A percentile compares a stretch with the other conserved stretches of the same genome.
Conservation (phyloP, 768 basidiomycete species). For the Suillus subalutaceus region DNA sequence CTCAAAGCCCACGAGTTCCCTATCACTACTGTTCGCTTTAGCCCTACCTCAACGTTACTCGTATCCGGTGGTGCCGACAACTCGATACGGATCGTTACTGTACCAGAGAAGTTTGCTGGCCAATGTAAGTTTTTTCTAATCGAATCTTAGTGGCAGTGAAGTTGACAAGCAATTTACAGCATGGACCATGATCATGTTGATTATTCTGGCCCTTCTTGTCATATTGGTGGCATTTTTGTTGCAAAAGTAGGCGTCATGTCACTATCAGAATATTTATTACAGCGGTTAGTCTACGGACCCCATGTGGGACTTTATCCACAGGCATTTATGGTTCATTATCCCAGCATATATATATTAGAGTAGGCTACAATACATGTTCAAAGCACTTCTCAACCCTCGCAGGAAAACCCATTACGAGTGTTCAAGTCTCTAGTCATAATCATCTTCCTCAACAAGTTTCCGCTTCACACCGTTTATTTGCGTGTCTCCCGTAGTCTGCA, state of each 20-base stretch:
- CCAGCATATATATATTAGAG: conserved; percentile 34
- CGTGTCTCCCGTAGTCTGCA: conserved; percentile 51
- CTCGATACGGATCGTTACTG: conserved; percentile 75
- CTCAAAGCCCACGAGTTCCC: conserved; percentile 96
- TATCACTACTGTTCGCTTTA: conserved; percentile 87
- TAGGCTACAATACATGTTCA: conserved; percentile 17
- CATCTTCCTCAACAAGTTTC: conserved; percentile 84
- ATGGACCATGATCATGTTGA: conserved; percentile 41
- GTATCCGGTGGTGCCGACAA: conserved; percentile 93
- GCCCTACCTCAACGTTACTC: conserved; percentile 75
- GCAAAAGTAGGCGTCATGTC: conserved; percentile 26
- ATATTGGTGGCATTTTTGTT: conserved; percentile 45
- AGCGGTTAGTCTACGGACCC: neutral
- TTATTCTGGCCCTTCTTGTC: conserved; percentile 46
- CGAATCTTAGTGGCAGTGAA: conserved; percentile 16
- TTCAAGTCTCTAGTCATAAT: conserved; percentile 61
- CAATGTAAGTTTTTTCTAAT: conserved; percentile 47
- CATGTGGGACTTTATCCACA: conserved; percentile 13
- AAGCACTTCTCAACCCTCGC: neutral
- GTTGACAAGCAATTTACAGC: conserved; percentile 29
- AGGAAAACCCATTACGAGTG: neutral
- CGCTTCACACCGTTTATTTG: conserved; percentile 72
- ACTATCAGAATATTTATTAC: neutral
- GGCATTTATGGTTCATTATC: conserved; percentile 5
- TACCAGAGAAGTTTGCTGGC: conserved; percentile 58